These are phyloP conservation scores for Leccinum imitatum DNA, from an alignment of 768 basidiomycete species.

Conservation along the genomic window DNA sequence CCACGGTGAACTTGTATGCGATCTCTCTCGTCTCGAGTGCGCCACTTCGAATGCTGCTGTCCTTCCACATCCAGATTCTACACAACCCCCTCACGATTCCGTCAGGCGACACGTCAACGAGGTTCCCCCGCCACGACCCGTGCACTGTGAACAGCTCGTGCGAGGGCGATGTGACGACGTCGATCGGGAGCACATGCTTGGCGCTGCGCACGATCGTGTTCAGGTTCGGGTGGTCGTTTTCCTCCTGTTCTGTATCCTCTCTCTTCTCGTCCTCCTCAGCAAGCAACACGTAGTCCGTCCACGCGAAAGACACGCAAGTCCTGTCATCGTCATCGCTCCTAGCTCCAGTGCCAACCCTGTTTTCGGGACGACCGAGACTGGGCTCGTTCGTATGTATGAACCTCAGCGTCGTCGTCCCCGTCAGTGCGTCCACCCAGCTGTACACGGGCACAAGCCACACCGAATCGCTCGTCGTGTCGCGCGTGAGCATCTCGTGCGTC, in stretches of 20 bases:
- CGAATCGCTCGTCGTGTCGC: slow-evolving; percentile 2
- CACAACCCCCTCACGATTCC: slow-evolving; percentile 19
- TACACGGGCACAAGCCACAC: slow-evolving; percentile 17
- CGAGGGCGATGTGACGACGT: background rate
- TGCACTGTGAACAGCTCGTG: slow-evolving; percentile 13
- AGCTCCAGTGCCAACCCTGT: background rate
- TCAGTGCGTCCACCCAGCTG: slow-evolving; percentile 8
- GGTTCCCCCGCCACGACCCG: slow-evolving; percentile 14
- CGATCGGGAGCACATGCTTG: slow-evolving; percentile 11
- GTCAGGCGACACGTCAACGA: slow-evolving; percentile 15
- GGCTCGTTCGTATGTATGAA: slow-evolving; percentile 18
- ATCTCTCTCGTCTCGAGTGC: background rate
- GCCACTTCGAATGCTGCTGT: background rate
- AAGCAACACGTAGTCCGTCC: slow-evolving; percentile 18
- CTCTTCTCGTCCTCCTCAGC: background rate
- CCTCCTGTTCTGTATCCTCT: background rate
- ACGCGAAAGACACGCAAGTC: slow-evolving; percentile 4
- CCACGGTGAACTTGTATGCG: slow-evolving; percentile 18
- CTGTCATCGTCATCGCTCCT: background rate
- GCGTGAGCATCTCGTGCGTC: slow-evolving; percentile 19
- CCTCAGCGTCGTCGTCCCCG: slow-evolving; percentile 18
- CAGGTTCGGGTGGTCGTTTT: background rate
- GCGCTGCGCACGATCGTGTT: slow-evolving; percentile 10
- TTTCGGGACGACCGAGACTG: background rate
- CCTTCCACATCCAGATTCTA: background rate